Evolutionary conservation across 352 stramenopile genomes (phyloP).

Genomic region (Pythium aquatile): DNA sequence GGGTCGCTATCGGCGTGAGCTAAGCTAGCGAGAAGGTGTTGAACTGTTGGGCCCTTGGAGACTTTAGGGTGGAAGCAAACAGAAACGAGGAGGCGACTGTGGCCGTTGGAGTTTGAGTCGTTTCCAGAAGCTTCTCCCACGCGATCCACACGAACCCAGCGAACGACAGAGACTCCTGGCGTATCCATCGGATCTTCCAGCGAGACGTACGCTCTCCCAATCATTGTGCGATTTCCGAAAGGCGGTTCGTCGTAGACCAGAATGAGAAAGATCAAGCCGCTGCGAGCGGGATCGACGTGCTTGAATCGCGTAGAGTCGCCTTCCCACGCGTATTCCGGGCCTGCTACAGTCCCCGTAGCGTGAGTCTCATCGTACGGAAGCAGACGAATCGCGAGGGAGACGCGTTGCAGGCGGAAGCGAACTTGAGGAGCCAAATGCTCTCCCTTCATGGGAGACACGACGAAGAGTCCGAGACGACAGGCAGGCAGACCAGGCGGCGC

Average conservation of each 20-base stretch:
- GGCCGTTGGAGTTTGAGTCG: not conserved
- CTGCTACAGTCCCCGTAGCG: slow-evolving; percentile 4
- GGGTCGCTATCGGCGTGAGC: not conserved
- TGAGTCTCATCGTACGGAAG: slow-evolving; percentile 15
- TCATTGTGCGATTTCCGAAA: not conserved
- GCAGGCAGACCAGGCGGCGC: not conserved
- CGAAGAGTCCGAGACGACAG: slow-evolving; percentile 21
- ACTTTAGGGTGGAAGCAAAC: slow-evolving; percentile 28
- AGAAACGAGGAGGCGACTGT: slow-evolving; percentile 6
- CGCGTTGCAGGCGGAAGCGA: slow-evolving; percentile 7
- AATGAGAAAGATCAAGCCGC: slow-evolving; percentile 15
- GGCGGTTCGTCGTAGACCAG: slow-evolving; percentile 9
- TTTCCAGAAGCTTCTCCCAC: not conserved
- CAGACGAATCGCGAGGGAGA: slow-evolving; percentile 13
- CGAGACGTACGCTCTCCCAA: slow-evolving; percentile 6
- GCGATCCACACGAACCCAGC: slow-evolving; percentile 11
- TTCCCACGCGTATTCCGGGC: slow-evolving; percentile 11
- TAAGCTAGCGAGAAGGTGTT: not conserved
- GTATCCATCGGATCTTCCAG: slow-evolving; percentile 18
- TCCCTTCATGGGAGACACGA: slow-evolving; percentile 8
- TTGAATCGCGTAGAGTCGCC: slow-evolving; percentile 16
- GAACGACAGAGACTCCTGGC: slow-evolving; percentile 9
- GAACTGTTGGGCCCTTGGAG: slow-evolving; percentile 11
- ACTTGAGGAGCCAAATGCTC: not conserved
- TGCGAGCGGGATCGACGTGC: slow-evolving; percentile 15